Conservation (phyloP, 75 land plant species). For the Chamaecyparis obtusa region DNA sequence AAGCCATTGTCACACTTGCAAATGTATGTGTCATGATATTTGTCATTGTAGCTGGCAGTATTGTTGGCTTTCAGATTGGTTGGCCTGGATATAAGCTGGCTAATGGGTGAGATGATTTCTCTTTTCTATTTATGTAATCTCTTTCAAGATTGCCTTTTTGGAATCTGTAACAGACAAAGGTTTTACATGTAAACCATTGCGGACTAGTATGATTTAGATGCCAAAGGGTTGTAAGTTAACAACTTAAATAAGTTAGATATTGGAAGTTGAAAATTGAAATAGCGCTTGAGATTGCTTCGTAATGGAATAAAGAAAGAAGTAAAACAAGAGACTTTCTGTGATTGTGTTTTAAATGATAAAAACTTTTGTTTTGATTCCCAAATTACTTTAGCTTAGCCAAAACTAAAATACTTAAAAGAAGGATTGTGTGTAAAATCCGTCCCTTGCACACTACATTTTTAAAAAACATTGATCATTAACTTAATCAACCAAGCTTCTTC, state of each 20-base stretch:
- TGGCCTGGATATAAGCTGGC: conserved; percentile 85
- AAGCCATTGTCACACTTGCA: conserved; percentile 59
- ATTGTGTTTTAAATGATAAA: not conserved
- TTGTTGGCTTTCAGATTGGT: conserved; percentile 79
- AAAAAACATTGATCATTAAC: too few relatives aligned
- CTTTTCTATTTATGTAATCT: not conserved
- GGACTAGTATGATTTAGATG: not conserved
- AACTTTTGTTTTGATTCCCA: not conserved
- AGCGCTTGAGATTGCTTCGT: not conserved
- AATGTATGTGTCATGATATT: conserved; percentile 84
- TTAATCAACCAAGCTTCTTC: too few relatives aligned
- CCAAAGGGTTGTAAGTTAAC: not conserved
- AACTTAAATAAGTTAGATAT: not conserved
- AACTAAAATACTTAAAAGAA: not conserved
- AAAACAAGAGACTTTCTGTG: not conserved
- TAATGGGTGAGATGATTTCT: conserved; percentile 47
- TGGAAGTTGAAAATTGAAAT: not conserved
- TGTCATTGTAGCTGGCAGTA: conserved; percentile 83
- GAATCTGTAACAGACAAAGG: not conserved
- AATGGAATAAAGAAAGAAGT: not conserved
- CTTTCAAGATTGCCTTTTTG: not conserved
- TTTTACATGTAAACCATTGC: not conserved
- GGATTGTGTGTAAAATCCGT: too few relatives aligned
- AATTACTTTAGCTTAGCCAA: not conserved
- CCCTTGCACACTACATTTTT: too few relatives aligned